Evolutionary conservation across 140 eudicot species (phyloP).

Genomic region (Oenanthe javanica): DNA sequence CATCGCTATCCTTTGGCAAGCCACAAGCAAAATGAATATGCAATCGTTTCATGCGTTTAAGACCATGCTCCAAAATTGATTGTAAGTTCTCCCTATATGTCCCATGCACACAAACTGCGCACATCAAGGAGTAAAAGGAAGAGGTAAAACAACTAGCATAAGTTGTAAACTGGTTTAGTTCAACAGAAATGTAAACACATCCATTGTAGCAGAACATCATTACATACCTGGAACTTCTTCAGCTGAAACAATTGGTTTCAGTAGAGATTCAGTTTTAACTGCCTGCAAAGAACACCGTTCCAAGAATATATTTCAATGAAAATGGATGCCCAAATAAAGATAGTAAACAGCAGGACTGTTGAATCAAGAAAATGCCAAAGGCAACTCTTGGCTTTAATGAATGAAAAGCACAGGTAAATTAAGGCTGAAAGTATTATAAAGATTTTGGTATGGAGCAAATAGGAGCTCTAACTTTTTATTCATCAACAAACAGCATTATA

Average conservation of each 20-base stretch:
- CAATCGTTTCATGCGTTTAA: slow-evolving; percentile 81
- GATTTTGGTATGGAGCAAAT: no score
- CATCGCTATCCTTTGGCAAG: slow-evolving; percentile 77
- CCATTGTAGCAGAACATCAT: neutral
- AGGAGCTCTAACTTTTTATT: no score
- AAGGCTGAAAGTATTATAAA: no score
- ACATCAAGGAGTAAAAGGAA: slow-evolving; percentile 6
- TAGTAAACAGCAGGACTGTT: neutral
- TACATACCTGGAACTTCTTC: slow-evolving; percentile 67
- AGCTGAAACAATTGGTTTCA: slow-evolving; percentile 79
- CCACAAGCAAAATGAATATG: slow-evolving; percentile 89
- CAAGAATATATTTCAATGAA: neutral
- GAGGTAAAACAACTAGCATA: neutral
- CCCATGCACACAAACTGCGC: slow-evolving; percentile 87
- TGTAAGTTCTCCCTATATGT: slow-evolving; percentile 69
- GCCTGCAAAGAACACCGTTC: slow-evolving; percentile 37
- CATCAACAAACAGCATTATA: no score
- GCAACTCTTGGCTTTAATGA: no score
- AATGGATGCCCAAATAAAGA: neutral
- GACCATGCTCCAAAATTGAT: slow-evolving; percentile 67
- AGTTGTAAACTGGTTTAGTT: neutral
- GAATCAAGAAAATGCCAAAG: neutral
- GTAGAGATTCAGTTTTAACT: slow-evolving; percentile 76
- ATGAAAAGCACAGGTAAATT: no score
- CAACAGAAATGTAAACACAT: neutral